Conservation (phyloP, 176 grass and related monocot genomes). For the Puya raimondii region DNA sequence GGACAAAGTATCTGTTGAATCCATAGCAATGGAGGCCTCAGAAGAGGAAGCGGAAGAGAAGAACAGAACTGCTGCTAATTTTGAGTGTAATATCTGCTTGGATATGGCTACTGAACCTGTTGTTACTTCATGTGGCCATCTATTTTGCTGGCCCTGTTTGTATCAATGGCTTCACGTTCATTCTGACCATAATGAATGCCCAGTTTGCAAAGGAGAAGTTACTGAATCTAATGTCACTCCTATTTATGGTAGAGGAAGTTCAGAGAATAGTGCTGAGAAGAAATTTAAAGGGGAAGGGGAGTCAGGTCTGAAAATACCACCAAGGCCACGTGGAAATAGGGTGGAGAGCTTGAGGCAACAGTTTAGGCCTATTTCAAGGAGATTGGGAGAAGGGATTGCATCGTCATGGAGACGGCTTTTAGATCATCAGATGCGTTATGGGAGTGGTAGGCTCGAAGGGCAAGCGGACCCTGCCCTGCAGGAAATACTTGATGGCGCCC, state of each 20-base stretch:
- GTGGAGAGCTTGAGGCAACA: slow-evolving; percentile 95
- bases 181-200: slow-evolving; percentile 89
- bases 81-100: slow-evolving; percentile 95
- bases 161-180: slow-evolving; percentile 94
- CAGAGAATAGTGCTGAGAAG: slow-evolving; percentile 37
- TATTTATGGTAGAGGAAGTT: slow-evolving; percentile 83
- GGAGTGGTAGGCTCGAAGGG: slow-evolving; percentile 36
- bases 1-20: slow-evolving; percentile 29
- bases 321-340: slow-evolving; percentile 76
- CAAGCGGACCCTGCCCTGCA: slow-evolving; percentile 37
- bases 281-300: slow-evolving; percentile 45
- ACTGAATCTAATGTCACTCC: slow-evolving; percentile 73
- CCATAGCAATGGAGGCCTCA: slow-evolving; percentile 26
- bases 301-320: slow-evolving; percentile 45
- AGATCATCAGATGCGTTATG: slow-evolving; percentile 61
- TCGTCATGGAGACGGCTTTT: slow-evolving; percentile 67
- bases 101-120: slow-evolving; percentile 90
- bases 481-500: slow-evolving; percentile 50
- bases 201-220: slow-evolving; percentile 95
- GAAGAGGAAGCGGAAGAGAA: slow-evolving; percentile 36
- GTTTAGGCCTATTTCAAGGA: slow-evolving; percentile 76
- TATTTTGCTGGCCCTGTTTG: slow-evolving; percentile 97
- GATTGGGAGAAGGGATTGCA: slow-evolving; percentile 75
- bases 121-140: slow-evolving; percentile 92
- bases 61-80: slow-evolving; percentile 48